These are phyloP conservation scores for Coprinopsis marcescibilis DNA, from an alignment of 768 basidiomycete species.

Conservation along the genomic window DNA sequence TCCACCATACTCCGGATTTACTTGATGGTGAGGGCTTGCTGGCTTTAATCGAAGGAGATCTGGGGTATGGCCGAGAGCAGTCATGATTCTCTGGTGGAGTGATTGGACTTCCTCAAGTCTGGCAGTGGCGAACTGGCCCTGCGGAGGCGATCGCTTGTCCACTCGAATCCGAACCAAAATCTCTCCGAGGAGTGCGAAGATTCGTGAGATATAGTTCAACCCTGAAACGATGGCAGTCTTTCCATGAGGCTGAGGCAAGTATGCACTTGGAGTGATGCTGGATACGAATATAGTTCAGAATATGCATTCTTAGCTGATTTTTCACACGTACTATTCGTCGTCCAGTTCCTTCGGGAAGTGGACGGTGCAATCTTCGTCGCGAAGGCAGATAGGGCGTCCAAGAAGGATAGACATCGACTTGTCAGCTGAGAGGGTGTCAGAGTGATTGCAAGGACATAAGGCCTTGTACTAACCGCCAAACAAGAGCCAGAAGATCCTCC, in stretches of 20 bases:
- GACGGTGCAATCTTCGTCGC: constrained; percentile 87
- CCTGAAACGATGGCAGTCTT: constrained; percentile 83
- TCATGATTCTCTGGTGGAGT: constrained; percentile 69
- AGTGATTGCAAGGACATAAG: neutral
- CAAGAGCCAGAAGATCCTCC: constrained; percentile 83
- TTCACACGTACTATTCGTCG: constrained; percentile 73
- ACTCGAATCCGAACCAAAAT: constrained; percentile 83
- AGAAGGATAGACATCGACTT: constrained; percentile 86
- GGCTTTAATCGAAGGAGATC: constrained; percentile 69
- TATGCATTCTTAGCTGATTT: constrained; percentile 24
- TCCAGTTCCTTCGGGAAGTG: constrained; percentile 86
- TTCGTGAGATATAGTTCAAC: constrained; percentile 80
- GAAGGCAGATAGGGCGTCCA: constrained; percentile 77
- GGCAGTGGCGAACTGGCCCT: constrained; percentile 80
- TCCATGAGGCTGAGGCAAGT: constrained; percentile 82
- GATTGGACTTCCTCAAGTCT: constrained; percentile 81
- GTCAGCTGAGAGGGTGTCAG: no score
- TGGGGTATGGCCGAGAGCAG: constrained; percentile 70
- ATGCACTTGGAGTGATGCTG: constrained; percentile 80
- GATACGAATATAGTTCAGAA: constrained; percentile 17
- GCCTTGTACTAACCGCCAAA: constrained; percentile 63
- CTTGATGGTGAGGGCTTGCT: constrained; percentile 38
- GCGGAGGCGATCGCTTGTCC: constrained; percentile 81
- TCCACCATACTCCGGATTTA: constrained; percentile 58
- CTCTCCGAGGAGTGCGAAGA: constrained; percentile 81